Conservation (phyloP, 75 land plant species). For the Azolla pinnata region DNA sequence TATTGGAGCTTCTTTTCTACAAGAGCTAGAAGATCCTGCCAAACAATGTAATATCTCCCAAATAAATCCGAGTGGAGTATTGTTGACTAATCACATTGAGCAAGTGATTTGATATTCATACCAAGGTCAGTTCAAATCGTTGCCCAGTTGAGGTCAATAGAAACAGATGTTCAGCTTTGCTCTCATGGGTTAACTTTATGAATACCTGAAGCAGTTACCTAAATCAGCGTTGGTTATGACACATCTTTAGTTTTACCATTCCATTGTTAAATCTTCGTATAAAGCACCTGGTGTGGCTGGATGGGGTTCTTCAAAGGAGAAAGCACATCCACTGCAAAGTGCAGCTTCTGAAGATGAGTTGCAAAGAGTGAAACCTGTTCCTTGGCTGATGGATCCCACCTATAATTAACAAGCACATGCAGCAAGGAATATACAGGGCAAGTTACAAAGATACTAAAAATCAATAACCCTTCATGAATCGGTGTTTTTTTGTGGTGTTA, state of each 20-base stretch:
- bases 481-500: too few species aligned
- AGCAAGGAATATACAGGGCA: too few species aligned
- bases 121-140: slow-evolving; percentile 44
- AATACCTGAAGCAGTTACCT: slow-evolving; percentile 77
- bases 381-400: slow-evolving; percentile 44
- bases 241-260: too few species aligned
- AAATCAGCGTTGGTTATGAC: too few species aligned
- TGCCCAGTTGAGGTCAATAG: slow-evolving; percentile 40
- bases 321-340: slow-evolving; percentile 47
- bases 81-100: background rate
- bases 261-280: too few species aligned
- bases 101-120: slow-evolving; percentile 11
- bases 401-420: too few species aligned
- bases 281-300: slow-evolving; percentile 93
- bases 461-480: too few species aligned
- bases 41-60: too few species aligned
- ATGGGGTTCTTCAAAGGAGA: slow-evolving; percentile 51
- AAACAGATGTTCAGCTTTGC: slow-evolving; percentile 60
- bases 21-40: slow-evolving; percentile 74
- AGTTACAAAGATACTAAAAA: too few species aligned
- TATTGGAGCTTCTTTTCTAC: slow-evolving; percentile 83
- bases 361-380: slow-evolving; percentile 54
- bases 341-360: slow-evolving; percentile 81
- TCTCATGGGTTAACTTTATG: slow-evolving; percentile 65
- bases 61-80: too few species aligned